Evolutionary conservation across 805 yeast genomes (phyloP).

Genomic region (Hyphopichia homilentoma): DNA sequence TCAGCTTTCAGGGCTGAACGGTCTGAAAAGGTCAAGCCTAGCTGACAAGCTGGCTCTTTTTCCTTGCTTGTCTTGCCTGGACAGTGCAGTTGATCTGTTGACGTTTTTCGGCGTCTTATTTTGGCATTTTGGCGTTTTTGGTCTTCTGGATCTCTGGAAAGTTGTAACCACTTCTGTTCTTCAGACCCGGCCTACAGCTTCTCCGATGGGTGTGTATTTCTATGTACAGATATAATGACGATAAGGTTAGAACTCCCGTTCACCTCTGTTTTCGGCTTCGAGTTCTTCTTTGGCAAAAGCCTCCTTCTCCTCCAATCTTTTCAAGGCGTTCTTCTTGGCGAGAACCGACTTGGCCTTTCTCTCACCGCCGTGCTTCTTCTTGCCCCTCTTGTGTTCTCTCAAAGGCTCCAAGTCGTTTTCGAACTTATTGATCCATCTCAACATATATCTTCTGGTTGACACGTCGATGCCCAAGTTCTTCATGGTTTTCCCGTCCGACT

Average conservation of each 20-base stretch:
- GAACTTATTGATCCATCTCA: slow-evolving; percentile 68
- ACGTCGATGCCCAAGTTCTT: slow-evolving; percentile 77
- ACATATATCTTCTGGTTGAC: slow-evolving; percentile 65
- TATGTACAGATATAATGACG: too few relatives aligned
- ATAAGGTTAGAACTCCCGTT: slow-evolving; percentile 31
- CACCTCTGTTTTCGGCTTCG: slow-evolving; percentile 41
- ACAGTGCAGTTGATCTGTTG: too few relatives aligned
- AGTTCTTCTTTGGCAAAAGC: slow-evolving; percentile 30
- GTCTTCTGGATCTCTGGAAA: too few relatives aligned
- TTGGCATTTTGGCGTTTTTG: too few relatives aligned
- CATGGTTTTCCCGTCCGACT: slow-evolving; percentile 49
- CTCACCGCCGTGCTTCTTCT: slow-evolving; percentile 82
- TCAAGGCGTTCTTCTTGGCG: slow-evolving; percentile 58
- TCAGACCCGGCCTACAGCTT: too few relatives aligned
- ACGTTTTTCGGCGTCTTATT: too few relatives aligned
- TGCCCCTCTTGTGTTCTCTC: slow-evolving; percentile 58
- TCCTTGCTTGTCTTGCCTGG: too few relatives aligned
- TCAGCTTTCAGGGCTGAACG: too few relatives aligned
- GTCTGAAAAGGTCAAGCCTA: too few relatives aligned
- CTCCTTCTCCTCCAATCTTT: slow-evolving; percentile 53
- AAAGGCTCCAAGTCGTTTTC: slow-evolving; percentile 53
- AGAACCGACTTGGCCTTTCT: slow-evolving; percentile 56
- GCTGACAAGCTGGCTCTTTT: too few relatives aligned
- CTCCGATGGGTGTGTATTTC: too few relatives aligned
- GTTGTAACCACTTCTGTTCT: too few relatives aligned